Conservation (phyloP, 192 early-diverging fungal genomes). For the Pilaira anomala region DNA sequence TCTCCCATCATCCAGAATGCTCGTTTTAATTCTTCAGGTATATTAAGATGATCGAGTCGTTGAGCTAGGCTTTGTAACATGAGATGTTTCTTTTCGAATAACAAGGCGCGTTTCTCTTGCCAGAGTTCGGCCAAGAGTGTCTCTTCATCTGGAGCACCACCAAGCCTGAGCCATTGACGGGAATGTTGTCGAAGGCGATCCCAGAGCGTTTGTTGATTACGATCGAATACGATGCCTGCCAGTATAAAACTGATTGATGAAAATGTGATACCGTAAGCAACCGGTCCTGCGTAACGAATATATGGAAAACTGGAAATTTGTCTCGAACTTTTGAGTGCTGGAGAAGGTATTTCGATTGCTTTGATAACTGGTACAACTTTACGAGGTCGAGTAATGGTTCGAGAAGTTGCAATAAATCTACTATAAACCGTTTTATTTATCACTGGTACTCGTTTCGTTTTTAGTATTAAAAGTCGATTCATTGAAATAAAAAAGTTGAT, state of each 20-base stretch:
- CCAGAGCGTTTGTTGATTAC: slow-evolving; percentile 16
- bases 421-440: too few species aligned
- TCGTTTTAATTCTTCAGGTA: slow-evolving; percentile 11
- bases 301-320: neutral
- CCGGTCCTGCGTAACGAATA: slow-evolving; percentile 11
- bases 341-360: neutral
- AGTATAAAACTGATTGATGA: neutral
- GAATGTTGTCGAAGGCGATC: neutral
- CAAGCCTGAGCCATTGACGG: neutral
- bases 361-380: neutral
- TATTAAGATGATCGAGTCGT: neutral
- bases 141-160: neutral
- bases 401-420: too few species aligned
- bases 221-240: slow-evolving; percentile 11
- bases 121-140: neutral
- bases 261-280: neutral
- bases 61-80: neutral
- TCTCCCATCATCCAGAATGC: slow-evolving; percentile 10
- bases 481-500: neutral
- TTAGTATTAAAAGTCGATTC: neutral
- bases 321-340: neutral
- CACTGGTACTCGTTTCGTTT: neutral
- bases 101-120: neutral
- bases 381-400: neutral
- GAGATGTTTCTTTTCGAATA: neutral